Percentiles rank a stretch among this genome's conserved stretches.
Conservation (phyloP, 352 stramenopile genomes). For the Phytophthora brassicae region DNA sequence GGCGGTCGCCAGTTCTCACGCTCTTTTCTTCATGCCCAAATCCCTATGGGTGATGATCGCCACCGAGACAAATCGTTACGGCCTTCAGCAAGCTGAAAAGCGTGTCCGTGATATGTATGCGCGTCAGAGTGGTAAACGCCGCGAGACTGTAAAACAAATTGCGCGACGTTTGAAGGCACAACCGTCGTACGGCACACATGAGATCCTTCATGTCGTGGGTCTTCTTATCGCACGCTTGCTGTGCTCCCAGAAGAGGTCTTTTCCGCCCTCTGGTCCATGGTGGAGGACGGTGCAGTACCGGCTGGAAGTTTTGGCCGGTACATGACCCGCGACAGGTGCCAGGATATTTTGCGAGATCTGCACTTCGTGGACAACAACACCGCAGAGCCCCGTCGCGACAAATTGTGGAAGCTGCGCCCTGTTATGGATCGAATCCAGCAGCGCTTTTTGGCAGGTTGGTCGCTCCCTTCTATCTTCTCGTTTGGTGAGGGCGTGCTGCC, state of each 20-base stretch:
- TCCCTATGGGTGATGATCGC: conserved; percentile 17
- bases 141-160: conserved; percentile 1
- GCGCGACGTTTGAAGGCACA: neutral
- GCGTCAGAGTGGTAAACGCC: neutral
- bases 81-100: neutral
- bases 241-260: conserved; percentile 19
- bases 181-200: neutral
- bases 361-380: conserved; percentile 23
- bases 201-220: conserved; percentile 22
- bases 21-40: conserved; percentile 31
- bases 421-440: conserved; percentile 12
- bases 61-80: conserved; percentile 28
- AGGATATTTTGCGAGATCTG: conserved; percentile 19
- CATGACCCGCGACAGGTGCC: conserved; percentile 25
- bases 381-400: neutral
- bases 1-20: neutral
- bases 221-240: conserved; percentile 14
- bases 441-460: conserved; percentile 7
- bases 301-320: conserved; percentile 18
- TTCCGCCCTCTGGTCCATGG: conserved; percentile 22
- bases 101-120: conserved; percentile 4
- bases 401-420: conserved; percentile 19
- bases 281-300: conserved; percentile 6
- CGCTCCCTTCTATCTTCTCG: conserved; percentile 11
- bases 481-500: conserved; percentile 34